These are phyloP conservation scores for Populus alba DNA, from an alignment of 345 rosid genomes.

Conservation along the genomic window DNA sequence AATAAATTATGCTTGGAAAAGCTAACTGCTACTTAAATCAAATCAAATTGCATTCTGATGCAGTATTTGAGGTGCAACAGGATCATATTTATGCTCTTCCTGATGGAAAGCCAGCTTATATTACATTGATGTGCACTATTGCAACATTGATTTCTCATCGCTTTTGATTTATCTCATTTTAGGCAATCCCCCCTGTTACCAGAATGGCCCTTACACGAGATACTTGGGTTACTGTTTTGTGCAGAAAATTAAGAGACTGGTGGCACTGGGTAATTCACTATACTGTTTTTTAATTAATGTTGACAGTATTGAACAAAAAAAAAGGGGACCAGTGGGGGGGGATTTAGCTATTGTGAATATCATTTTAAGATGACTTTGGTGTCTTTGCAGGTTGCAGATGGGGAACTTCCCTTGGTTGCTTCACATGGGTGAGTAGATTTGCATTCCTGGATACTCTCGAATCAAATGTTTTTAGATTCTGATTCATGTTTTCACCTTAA, in stretches of 20 bases:
- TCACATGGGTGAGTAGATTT: slow-evolving; percentile 82
- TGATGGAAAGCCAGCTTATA: neutral
- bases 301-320: neutral
- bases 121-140: neutral
- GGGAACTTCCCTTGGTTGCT: slow-evolving; percentile 93
- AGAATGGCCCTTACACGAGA: slow-evolving; percentile 96
- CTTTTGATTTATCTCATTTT: slow-evolving; percentile 17
- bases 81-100: neutral
- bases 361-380: slow-evolving; percentile 28
- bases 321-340: neutral
- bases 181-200: slow-evolving; percentile 92
- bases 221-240: slow-evolving; percentile 96
- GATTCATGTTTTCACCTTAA: slow-evolving; percentile 21
- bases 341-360: neutral
- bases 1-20: neutral
- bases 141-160: slow-evolving; percentile 2
- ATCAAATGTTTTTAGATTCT: slow-evolving; percentile 19
- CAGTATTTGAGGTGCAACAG: neutral
- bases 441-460: slow-evolving; percentile 9
- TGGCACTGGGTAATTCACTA: slow-evolving; percentile 91
- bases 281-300: slow-evolving; percentile 17
- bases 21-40: neutral
- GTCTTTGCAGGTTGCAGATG: slow-evolving; percentile 84
- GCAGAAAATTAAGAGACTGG: slow-evolving; percentile 97
- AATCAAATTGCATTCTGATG: neutral